These are phyloP conservation scores for Tricholoma furcatifolium DNA, from an alignment of 768 basidiomycete genomes.

Conservation along the genomic window DNA sequence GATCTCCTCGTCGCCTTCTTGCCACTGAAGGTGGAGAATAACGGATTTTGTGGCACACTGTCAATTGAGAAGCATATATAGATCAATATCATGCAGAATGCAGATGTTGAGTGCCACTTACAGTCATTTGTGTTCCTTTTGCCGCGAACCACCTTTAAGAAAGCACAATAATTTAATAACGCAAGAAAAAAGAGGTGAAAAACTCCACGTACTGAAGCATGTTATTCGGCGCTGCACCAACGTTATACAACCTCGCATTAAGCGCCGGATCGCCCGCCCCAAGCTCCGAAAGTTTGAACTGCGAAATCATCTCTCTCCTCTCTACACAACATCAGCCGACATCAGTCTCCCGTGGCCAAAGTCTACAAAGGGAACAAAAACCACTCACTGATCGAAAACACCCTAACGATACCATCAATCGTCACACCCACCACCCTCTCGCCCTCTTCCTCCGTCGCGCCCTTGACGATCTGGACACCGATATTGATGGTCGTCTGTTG, in stretches of 20 bases:
- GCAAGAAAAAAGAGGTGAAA: neutral
- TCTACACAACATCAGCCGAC: constrained; percentile 22
- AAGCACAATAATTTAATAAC: neutral
- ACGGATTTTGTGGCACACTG: constrained; percentile 89
- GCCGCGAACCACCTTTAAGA: constrained; percentile 78
- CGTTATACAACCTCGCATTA: constrained; percentile 67
- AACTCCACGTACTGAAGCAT: constrained; percentile 64
- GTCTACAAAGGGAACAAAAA: neutral
- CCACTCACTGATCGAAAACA: constrained; percentile 83
- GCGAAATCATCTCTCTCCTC: constrained; percentile 86
- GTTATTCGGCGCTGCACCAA: constrained; percentile 80
- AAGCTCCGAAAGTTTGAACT: constrained; percentile 83
- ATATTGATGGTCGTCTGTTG: constrained; percentile 93
- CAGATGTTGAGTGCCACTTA: constrained; percentile 29
- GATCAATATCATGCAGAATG: neutral
- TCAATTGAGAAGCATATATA: neutral
- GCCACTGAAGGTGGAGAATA: constrained; percentile 85
- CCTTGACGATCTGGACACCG: constrained; percentile 80
- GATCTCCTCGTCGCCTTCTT: constrained; percentile 54
- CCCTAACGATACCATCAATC: constrained; percentile 87
- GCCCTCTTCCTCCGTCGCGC: constrained; percentile 50
- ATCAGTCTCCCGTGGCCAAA: neutral
- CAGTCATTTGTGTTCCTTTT: constrained; percentile 88
- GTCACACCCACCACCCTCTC: constrained; percentile 90
- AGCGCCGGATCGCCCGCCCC: constrained; percentile 65